Base-by-base conservation (phyloP, 768 basidiomycete species). In the Pleurotus giganteus region DNA sequence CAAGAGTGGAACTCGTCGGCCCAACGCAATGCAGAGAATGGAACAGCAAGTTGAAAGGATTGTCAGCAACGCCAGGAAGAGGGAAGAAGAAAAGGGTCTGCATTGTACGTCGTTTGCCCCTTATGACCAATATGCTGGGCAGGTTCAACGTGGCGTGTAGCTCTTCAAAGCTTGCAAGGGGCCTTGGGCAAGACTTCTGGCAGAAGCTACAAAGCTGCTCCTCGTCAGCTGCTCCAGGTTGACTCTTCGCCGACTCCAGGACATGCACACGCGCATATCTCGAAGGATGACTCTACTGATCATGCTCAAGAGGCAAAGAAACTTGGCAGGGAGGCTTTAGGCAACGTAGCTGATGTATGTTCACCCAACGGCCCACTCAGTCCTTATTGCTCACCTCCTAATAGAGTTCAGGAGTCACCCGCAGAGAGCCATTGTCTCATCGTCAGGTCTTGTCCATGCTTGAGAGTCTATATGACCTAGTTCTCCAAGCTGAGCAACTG, bases 31-130 rank as follows among this genome's bases (percentile, higher is more conserved):
- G 89, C 88, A 94, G 66, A 80, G 89, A 59, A 94, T 94, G 92
- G 90, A 93, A 63, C 82, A 88, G 53, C 97, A 99, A 67, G 95
- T 99, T 13, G 96, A 98, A 73, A 77, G 95, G 59, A 91, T 99
- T 58, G 96, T 99, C 19, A 94, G 85, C 62, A 94, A 91, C 66
- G 91, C 94, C 0, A 83, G 91, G 60, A 77, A 87, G 66, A 76
- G 93, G 59, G 92, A 94, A 66, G 91, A 87, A 69, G 91, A 93
- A 64, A 91, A 94, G 65, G 86, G 85, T 15, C 56, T 85, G 53
- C 82, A 85, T 60, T 80, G 78, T 80, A 62, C 54, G 70, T 61
- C 29, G 55, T 26, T 45, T 13, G 37, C 31, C 32, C 19, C 4
- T 43, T 13, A 15, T 9, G 4, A 36, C 28, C 15, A n/a, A 19